These are phyloP conservation scores for Chaetomium cochliodes DNA, from an alignment of 495 filamentous ascomycete genomes.

Conservation along the genomic window DNA sequence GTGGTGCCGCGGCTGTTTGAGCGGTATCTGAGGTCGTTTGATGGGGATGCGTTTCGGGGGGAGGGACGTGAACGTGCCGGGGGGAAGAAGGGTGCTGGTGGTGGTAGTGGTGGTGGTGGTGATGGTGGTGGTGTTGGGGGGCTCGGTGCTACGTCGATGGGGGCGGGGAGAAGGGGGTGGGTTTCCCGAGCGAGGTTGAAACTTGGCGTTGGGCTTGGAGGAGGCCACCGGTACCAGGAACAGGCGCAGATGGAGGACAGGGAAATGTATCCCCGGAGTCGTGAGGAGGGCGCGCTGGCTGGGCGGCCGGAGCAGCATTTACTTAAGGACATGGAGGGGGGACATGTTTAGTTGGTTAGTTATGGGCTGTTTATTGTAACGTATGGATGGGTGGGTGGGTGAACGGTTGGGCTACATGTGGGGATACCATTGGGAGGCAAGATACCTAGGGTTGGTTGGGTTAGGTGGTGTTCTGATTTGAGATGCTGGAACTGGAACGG, in stretches of 20 bases:
- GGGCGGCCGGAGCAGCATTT: slow-evolving; percentile 15
- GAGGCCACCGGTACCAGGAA: not conserved
- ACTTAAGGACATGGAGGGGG: slow-evolving; percentile 17
- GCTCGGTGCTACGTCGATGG: too few species aligned
- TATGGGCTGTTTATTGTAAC: too few species aligned
- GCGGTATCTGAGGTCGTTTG: slow-evolving; percentile 39
- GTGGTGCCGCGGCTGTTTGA: slow-evolving; percentile 25
- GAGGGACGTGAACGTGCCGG: not conserved
- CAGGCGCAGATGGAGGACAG: not conserved
- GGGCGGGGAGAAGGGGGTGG: not conserved
- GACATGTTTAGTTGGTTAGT: not conserved
- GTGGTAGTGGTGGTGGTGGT: too few species aligned
- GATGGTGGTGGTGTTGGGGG: too few species aligned
- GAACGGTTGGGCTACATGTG: not conserved
- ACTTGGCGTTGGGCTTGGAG: not conserved
- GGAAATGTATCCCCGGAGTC: not conserved
- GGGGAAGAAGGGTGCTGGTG: not conserved
- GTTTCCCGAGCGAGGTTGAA: slow-evolving; percentile 1
- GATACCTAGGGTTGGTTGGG: too few species aligned
- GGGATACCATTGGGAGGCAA: slow-evolving; percentile 9
- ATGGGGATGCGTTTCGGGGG: slow-evolving; percentile 21
- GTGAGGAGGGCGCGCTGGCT: not conserved
- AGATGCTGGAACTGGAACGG: too few species aligned
- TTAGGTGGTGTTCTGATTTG: too few species aligned
- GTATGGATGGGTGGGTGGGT: not conserved